These are phyloP conservation scores for Phytophthora brassicae DNA, from an alignment of 352 stramenopile genomes.

Conservation along the genomic window DNA sequence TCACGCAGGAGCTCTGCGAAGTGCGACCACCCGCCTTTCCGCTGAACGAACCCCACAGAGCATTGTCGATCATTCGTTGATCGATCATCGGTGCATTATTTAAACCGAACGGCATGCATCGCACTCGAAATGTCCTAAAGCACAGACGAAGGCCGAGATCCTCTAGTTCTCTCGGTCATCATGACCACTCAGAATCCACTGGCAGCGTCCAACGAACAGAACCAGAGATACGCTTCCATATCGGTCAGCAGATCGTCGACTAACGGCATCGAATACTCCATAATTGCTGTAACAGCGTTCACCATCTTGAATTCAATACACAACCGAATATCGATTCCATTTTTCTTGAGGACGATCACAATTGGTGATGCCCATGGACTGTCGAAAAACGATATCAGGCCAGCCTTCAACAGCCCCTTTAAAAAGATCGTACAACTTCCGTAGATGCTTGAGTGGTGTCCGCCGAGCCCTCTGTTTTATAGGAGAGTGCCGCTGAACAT, in stretches of 20 bases:
- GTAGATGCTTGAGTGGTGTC: neutral
- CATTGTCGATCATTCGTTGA: neutral
- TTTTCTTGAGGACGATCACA: too few relatives aligned
- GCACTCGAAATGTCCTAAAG: neutral
- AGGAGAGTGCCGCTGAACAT: neutral
- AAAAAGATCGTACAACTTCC: neutral
- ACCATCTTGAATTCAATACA: neutral
- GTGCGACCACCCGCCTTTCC: too few relatives aligned
- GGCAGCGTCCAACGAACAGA: too few relatives aligned
- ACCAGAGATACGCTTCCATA: too few relatives aligned
- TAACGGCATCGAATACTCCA: neutral
- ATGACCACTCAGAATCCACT: too few relatives aligned
- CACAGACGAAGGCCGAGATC: neutral
- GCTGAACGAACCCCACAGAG: too few relatives aligned
- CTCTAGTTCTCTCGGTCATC: too few relatives aligned
- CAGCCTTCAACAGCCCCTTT: neutral
- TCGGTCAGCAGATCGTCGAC: neutral
- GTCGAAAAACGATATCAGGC: neutral
- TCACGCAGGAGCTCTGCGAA: too few relatives aligned
- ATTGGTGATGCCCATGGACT: neutral
- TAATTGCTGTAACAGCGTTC: neutral
- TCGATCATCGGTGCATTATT: neutral
- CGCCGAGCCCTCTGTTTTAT: neutral
- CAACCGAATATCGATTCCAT: too few relatives aligned
- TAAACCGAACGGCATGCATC: neutral